Evolutionary conservation across 1,284 basidiomycete genomes (phyloP), one percentile per base, ranked within the genome.

Genomic region (Moesziomyces sp.): DNA sequence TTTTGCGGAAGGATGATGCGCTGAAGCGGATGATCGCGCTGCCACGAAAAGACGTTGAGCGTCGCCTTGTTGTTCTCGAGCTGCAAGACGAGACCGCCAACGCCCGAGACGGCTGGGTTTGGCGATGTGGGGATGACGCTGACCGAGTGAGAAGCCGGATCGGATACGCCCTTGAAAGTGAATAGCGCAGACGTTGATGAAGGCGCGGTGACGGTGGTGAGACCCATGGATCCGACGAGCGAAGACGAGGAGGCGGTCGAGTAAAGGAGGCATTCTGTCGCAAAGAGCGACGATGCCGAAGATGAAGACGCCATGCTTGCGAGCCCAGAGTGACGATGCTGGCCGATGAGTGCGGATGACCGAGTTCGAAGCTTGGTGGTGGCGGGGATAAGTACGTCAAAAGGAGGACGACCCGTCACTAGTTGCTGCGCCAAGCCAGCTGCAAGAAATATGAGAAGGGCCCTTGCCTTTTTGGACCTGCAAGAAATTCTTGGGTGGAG

Each of bases 1-100:
- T 92, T 93, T 84, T 97, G 94, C 0, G 96, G 93, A 0, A 97
- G 87, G 18, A 97, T 91, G 46, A 96, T 89, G 84, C 94, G 94
- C 52, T 92, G 85, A 50, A 90, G 88, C 3, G 76, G 76, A 48
- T 80, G 78, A 34, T 80, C 78, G 85, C 92, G 93, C 87, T 94
- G 93, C 81, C 92, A 94, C 74, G 88, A 89, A 76, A 92, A 93
- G 34, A 92, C 89, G 75, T 92, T 90, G 74, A 94, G 78, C 48
- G 93, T 88, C 0, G 91, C 89, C 83, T 93, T 94, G 79, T 93
- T 91, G 46, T 88, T 87, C 79, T 93, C 92, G 18, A 90, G 88
- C 53, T 91, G 88, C 21, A 93, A 86, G 66, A 93, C 88, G 68
- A 92, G 87, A 1, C 92, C 92, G 46, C 92, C 92, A 69, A 89